These are phyloP conservation scores for Lactarius deliciosus DNA, from an alignment of 768 basidiomycete genomes.

Conservation along the genomic window DNA sequence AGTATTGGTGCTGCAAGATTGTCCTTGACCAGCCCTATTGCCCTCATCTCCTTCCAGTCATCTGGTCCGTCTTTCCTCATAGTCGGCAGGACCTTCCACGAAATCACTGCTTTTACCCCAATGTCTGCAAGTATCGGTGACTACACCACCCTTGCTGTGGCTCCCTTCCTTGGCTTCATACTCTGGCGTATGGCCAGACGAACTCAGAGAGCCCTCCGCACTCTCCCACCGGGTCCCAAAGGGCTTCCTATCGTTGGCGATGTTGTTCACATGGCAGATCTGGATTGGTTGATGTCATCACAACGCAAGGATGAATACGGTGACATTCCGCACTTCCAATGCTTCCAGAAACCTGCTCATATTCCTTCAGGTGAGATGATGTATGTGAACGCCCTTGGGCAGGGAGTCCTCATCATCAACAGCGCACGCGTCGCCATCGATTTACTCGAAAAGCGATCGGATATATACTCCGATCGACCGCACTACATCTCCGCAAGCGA, in stretches of 20 bases:
- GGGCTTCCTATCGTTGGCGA: background rate
- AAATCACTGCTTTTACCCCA: too few relatives aligned
- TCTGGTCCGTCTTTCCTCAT: too few relatives aligned
- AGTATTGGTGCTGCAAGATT: too few relatives aligned
- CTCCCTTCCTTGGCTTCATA: background rate
- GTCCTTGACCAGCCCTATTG: too few relatives aligned
- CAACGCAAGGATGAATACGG: conserved; percentile 2
- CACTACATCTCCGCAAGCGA: conserved; percentile 33
- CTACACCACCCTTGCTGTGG: background rate
- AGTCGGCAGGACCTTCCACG: too few relatives aligned
- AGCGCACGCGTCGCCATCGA: conserved; percentile 32
- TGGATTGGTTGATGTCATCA: background rate
- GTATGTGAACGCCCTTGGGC: conserved; percentile 34
- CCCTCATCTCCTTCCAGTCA: too few relatives aligned
- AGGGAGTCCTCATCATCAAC: conserved; percentile 36
- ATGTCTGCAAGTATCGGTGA: too few relatives aligned
- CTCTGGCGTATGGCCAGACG: background rate
- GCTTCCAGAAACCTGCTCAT: background rate
- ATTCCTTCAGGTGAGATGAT: conserved; percentile 33
- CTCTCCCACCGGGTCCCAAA: background rate
- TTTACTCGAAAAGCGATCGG: conserved; percentile 30
- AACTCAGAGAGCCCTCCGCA: background rate
- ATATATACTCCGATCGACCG: background rate
- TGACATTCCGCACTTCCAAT: background rate
- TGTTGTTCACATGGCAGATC: background rate